Base-by-base conservation (phyloP, 1,284 basidiomycete genomes). In the Cryptococcus sp. region DNA sequence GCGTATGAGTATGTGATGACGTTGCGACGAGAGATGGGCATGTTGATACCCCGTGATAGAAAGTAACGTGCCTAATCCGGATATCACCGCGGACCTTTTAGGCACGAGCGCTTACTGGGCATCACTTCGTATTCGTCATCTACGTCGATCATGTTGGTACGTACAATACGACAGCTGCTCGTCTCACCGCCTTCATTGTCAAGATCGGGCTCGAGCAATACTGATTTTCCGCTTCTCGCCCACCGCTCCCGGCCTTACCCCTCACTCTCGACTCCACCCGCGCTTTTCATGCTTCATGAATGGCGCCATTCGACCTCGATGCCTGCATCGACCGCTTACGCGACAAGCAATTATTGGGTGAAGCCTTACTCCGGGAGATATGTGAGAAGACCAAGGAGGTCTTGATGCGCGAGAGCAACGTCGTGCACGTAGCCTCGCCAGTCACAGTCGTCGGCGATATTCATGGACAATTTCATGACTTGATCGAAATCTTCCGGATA, bases 371-470 rank as follows among this genome's bases (percentile, higher is more conserved):
- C 51, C 87, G 93, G 57, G 93, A 97, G 82, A 95, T 97, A 83
- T 97, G 93, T 83, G 93, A 95, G 73, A 96, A 96, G 81, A 95
- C 93, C 31, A 97, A 97, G 76, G 94, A 97, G 77, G 91, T 99
- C 1, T 86, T 99, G 60, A 99, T 99, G 96, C 84, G 92, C 66
- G 96, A 99, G 82, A 93, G 90, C 65, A 99, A 99, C 74, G 96
- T 99, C 59, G 93, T 99, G 15, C 96, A 99, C 74, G 91, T 99
- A 69, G 89, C 87, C 62, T 90, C 94, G 1, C 96, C 96, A n/a
- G 93, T 99, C 47, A 99, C 96, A 1, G 96, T 99, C 31, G 95
- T 99, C 31, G 96, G 96, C 55, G 96, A 99, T 77, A 99, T 99
- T 56, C 95, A 99, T 79, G 95, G 75, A 17, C 95, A 99, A 84